Percentiles rank a stretch among this genome's conserved stretches.
Evolutionary conservation across 2,329 filamentous ascomycete species (phyloP).

Genomic region (Trichoderma polysporum): DNA sequence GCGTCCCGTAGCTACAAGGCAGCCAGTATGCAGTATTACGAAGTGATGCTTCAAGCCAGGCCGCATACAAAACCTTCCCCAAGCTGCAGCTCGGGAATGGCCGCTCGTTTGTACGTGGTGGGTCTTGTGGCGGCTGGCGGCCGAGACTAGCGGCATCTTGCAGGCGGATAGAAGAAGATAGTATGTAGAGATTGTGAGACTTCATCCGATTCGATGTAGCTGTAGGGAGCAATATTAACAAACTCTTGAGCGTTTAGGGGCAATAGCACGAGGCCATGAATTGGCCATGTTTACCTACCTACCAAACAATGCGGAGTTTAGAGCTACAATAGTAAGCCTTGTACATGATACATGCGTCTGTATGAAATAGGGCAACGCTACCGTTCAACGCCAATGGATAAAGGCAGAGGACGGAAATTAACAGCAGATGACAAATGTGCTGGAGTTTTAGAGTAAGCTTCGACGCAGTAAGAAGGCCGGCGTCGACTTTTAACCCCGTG

Average conservation of each 20-base stretch:
- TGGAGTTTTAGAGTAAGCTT: neutral
- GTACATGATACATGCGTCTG: neutral
- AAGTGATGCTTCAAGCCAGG: neutral
- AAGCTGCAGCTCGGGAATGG: conserved; percentile 12
- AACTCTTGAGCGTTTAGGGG: neutral
- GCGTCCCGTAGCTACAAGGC: neutral
- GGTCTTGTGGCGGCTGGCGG: conserved; percentile 7
- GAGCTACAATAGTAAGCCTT: neutral
- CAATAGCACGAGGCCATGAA: too few relatives aligned
- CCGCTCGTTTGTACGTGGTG: conserved; percentile 7
- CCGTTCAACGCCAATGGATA: neutral
- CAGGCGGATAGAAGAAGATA: conserved; percentile 1
- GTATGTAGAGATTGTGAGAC: neutral
- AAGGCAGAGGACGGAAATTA: neutral
- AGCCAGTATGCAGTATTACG: neutral
- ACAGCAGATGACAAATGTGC: neutral
- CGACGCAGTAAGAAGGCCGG: neutral
- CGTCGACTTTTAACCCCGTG: neutral
- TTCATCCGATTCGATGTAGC: neutral
- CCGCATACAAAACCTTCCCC: neutral
- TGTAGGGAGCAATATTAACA: neutral
- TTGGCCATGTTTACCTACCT: neutral
- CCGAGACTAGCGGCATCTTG: conserved; percentile 16
- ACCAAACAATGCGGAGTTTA: neutral
- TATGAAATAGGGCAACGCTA: neutral